phyloP scores from a whole-genome alignment of 1,284 basidiomycete species.

The Irpex sp. region DNA sequence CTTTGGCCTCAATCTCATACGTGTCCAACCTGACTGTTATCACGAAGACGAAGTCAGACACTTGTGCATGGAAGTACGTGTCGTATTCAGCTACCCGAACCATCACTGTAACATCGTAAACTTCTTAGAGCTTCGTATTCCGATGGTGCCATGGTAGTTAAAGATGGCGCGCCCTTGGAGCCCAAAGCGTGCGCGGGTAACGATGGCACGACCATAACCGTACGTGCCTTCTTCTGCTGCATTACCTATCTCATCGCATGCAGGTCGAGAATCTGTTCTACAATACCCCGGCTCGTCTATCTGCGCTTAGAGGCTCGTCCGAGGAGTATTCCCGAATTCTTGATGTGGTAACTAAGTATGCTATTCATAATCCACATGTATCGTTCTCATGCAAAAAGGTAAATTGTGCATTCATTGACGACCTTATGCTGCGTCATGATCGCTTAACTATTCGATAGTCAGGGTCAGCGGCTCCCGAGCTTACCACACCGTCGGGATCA shows the following conservation, averaged over 20 bases:
- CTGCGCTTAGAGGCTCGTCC: slow-evolving; percentile 80
- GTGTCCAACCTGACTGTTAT: slow-evolving; percentile 87
- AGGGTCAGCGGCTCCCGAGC: slow-evolving; percentile 71
- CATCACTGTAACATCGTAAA: not conserved
- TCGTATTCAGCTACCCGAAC: not conserved
- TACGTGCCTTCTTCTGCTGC: slow-evolving; percentile 32
- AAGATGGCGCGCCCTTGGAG: slow-evolving; percentile 65
- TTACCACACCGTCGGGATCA: slow-evolving; percentile 77
- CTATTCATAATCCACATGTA: slow-evolving; percentile 86
- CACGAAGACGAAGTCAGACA: slow-evolving; percentile 82
- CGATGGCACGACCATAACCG: slow-evolving; percentile 89
- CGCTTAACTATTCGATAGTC: slow-evolving; percentile 39
- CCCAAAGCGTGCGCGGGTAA: slow-evolving; percentile 93
- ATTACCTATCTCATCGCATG: slow-evolving; percentile 2
- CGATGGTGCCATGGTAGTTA: slow-evolving; percentile 71
- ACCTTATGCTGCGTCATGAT: not conserved
- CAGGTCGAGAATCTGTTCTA: slow-evolving; percentile 96
- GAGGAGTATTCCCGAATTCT: slow-evolving; percentile 94
- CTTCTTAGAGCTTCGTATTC: slow-evolving; percentile 69
- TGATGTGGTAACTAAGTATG: slow-evolving; percentile 93
- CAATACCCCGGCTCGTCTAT: slow-evolving; percentile 87
- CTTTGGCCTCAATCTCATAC: slow-evolving; percentile 94
- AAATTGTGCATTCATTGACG: not conserved
- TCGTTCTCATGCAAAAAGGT: slow-evolving; percentile 94
- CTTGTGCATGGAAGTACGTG: slow-evolving; percentile 87